phyloP scores from a whole-genome alignment of 805 yeast species.

The Barnettozyma californica region DNA sequence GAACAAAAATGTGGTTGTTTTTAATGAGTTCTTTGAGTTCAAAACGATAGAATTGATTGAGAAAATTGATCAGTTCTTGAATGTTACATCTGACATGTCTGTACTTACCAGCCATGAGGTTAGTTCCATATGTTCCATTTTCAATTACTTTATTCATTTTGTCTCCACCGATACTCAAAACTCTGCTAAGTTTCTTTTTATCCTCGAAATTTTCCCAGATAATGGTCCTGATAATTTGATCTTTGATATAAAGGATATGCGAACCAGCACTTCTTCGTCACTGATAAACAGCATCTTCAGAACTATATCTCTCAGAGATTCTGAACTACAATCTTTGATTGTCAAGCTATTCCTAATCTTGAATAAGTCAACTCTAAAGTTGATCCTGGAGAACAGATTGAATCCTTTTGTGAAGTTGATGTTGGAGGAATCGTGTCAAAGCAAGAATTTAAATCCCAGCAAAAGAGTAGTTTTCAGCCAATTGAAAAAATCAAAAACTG shows the following conservation, averaged over 20 bases:
- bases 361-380: constrained; percentile 8
- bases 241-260: constrained; percentile 14
- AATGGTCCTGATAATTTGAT: constrained; percentile 10
- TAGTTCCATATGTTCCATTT: not conserved
- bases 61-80: constrained; percentile 13
- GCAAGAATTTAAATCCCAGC: not conserved
- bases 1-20: constrained; percentile 29
- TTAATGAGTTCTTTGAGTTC: constrained; percentile 29
- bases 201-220: constrained; percentile 22
- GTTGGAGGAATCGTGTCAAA: not conserved
- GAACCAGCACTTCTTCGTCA: constrained; percentile 2
- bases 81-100: not conserved
- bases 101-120: constrained; percentile 1
- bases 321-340: constrained; percentile 9
- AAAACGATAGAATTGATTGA: constrained; percentile 22
- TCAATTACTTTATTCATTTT: constrained; percentile 4
- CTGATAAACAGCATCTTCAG: constrained; percentile 17
- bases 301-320: constrained; percentile 13
- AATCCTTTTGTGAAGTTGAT: constrained; percentile 12
- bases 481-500: not conserved
- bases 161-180: constrained; percentile 2
- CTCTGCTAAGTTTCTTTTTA: constrained; percentile 16
- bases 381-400: constrained; percentile 17
- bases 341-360: constrained; percentile 9
- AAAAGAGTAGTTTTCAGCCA: not conserved